phyloP scores from a whole-genome alignment of 495 filamentous ascomycete species.

The Pyrenula massariospora region DNA sequence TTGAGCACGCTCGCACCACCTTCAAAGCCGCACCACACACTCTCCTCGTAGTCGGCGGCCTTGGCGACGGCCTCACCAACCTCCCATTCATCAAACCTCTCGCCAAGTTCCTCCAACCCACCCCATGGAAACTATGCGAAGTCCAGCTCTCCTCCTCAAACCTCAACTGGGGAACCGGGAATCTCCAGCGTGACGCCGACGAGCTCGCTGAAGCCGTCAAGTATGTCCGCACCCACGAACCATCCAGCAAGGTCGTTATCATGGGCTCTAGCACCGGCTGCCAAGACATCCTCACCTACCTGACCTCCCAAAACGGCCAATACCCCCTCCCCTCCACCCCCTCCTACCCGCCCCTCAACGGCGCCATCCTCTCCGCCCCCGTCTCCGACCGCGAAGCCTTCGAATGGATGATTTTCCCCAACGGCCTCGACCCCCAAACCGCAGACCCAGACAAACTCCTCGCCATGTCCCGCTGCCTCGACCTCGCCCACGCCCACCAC shows the following conservation, averaged over 20 bases:
- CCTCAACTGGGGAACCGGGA: slow-evolving; percentile 59
- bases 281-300: slow-evolving; percentile 76
- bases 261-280: slow-evolving; percentile 86
- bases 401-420: slow-evolving; percentile 10
- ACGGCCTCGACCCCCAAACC: not conserved
- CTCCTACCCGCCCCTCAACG: slow-evolving; percentile 49
- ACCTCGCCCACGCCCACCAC: slow-evolving; percentile 23
- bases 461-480: slow-evolving; percentile 28
- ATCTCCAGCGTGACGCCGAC: slow-evolving; percentile 55
- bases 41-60: slow-evolving; percentile 73
- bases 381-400: slow-evolving; percentile 69
- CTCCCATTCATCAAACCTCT: slow-evolving; percentile 48
- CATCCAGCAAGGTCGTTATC: slow-evolving; percentile 54
- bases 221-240: slow-evolving; percentile 46
- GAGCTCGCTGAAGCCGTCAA: slow-evolving; percentile 63
- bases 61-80: slow-evolving; percentile 68
- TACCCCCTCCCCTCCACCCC: slow-evolving; percentile 10
- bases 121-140: slow-evolving; percentile 49
- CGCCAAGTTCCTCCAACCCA: slow-evolving; percentile 39
- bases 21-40: slow-evolving; percentile 46
- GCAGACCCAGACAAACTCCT: slow-evolving; percentile 8
- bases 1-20: slow-evolving; percentile 1
- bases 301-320: slow-evolving; percentile 22
- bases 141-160: slow-evolving; percentile 53
- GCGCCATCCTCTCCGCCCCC: slow-evolving; percentile 72